Base-by-base conservation (phyloP, 192 early-diverging fungal genomes). In the Backusella macrospora region DNA sequence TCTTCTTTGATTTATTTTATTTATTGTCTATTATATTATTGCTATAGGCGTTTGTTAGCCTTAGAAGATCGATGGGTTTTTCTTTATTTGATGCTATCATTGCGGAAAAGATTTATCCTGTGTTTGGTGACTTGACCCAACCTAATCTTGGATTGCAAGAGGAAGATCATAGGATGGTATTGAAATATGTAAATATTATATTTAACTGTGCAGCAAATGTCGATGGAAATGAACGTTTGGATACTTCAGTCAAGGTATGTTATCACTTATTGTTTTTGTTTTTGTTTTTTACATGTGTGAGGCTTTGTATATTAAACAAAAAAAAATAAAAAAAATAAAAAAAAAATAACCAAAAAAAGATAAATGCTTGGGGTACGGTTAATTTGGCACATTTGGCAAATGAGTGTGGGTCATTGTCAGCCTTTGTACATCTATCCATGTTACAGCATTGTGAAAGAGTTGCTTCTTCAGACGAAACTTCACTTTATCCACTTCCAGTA, bases 201-300 rank as follows among this genome's bases (percentile, higher is more conserved):
- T 77, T 87, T 16, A 81, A 87, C 23, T 83, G 86, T 64, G 86
- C 83, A 40, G 86, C 78, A 10, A 82, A 78, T n/a, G 74, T 82
- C 14, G 82, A 82, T 47, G 78, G 79, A 48, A 79, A 81, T 37
- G 86, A 85, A 18, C 75, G 77, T 8, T 44, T 87, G 18, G 81
- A 84, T 69, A 78, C 77, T 46, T 70, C 86, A 9, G 70, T 85
- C 12, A 81, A 85, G 81, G 86, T 87, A 79, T 74, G 18, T 44
- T 23, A 23, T 18, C 9, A 4, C 5, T 37, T 16, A 39, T 55
- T 48, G 3, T 21, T 10, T 38, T 7, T 62, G 21, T 72, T 13
- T 45, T 64, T 43, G 15, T n/a, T 69, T 43, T 69, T 43, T 69
- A 9, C 5, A 44, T 62, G 62, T 15, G 18, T 40, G 42, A 10